These are phyloP conservation scores for Candolleomyces aberdarensis DNA, from an alignment of 768 basidiomycete species.

Conservation along the genomic window DNA sequence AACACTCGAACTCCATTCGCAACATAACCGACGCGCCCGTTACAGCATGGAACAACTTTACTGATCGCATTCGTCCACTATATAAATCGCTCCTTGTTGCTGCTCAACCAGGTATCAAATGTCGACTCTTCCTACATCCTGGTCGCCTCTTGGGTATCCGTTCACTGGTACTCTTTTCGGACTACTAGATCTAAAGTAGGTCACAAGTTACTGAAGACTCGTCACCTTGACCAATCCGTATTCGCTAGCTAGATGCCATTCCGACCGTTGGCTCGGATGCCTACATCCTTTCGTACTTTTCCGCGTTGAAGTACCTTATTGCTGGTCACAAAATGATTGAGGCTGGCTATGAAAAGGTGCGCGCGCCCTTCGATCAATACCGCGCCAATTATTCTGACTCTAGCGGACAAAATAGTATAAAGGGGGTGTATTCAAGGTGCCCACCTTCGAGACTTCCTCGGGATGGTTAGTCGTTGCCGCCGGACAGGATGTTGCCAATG, in stretches of 20 bases:
- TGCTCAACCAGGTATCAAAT: background rate
- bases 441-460: constrained; percentile 13
- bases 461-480: constrained; percentile 30
- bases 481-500: constrained; percentile 27
- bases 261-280: constrained; percentile 21
- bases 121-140: background rate
- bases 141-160: background rate
- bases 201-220: background rate
- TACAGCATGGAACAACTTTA: background rate
- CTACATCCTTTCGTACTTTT: constrained; percentile 20
- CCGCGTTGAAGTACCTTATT: constrained; percentile 18
- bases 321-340: constrained; percentile 20
- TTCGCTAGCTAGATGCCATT: constrained; percentile 8
- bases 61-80: background rate
- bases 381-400: background rate
- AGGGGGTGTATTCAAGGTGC: background rate
- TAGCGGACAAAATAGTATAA: background rate
- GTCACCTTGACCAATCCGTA: background rate
- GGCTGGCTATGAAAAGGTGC: constrained; percentile 21
- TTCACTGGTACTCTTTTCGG: background rate
- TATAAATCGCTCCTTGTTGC: background rate
- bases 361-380: background rate
- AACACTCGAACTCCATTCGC: background rate
- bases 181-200: background rate
- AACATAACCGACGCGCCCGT: background rate